phyloP scores from a whole-genome alignment of 1,284 basidiomycete genomes.

The Boletellus deceptivus region DNA sequence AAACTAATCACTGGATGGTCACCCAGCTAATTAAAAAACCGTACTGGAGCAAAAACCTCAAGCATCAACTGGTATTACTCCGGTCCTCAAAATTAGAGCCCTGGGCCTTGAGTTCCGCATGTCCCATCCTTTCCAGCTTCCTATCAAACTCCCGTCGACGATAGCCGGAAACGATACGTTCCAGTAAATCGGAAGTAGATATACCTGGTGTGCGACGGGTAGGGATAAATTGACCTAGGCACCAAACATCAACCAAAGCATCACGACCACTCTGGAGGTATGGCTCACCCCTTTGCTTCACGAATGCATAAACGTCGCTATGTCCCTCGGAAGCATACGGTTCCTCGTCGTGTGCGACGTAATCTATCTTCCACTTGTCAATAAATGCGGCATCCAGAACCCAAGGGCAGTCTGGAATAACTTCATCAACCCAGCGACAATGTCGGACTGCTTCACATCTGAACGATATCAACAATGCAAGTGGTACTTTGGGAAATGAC shows the following conservation, averaged over 20 bases:
- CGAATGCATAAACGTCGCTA: conserved; percentile 85
- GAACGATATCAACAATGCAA: conserved; percentile 18
- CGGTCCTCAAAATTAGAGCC: conserved; percentile 37
- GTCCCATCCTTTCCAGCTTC: conserved; percentile 87
- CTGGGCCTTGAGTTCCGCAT: conserved; percentile 63
- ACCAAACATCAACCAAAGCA: conserved; percentile 4
- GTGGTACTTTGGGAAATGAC: conserved; percentile 14
- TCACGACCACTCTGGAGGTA: neutral
- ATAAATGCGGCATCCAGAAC: conserved; percentile 81
- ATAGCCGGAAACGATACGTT: conserved; percentile 85
- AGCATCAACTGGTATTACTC: conserved; percentile 4
- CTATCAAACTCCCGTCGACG: conserved; percentile 82
- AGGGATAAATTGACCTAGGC: conserved; percentile 87
- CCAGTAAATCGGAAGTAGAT: conserved; percentile 90
- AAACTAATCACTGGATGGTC: neutral
- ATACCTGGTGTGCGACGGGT: conserved; percentile 94
- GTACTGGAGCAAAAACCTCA: neutral
- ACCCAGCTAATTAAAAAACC: neutral
- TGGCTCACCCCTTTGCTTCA: conserved; percentile 71
- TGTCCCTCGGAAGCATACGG: conserved; percentile 75
- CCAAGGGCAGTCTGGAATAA: conserved; percentile 95
- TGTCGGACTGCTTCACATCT: conserved; percentile 86
- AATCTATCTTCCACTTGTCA: conserved; percentile 86
- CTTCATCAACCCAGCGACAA: conserved; percentile 97
- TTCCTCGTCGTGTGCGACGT: conserved; percentile 93